Conservation (phyloP, 352 stramenopile species). For the Globisporangium irregulare region DNA sequence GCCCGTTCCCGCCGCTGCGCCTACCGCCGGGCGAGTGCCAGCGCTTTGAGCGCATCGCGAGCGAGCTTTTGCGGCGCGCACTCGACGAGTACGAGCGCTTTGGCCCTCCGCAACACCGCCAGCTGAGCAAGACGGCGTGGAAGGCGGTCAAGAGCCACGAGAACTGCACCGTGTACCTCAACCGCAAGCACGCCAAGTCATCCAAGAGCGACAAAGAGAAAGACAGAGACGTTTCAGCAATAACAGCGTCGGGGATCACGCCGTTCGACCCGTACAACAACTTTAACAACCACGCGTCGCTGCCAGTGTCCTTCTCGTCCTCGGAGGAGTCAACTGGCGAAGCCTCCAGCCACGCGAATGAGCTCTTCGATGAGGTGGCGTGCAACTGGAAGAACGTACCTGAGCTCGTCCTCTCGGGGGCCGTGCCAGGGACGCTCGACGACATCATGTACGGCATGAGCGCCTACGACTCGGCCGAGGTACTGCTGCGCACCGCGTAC, state of each 20-base stretch:
- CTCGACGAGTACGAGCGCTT: slow-evolving; percentile 29
- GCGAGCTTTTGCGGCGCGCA: slow-evolving; percentile 22
- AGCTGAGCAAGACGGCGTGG: slow-evolving; percentile 14
- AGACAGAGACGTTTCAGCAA: background rate
- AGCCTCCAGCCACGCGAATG: background rate
- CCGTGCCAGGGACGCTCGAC: slow-evolving; percentile 26
- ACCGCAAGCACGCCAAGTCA: slow-evolving; percentile 4
- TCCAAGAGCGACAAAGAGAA: slow-evolving; percentile 4
- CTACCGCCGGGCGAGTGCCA: slow-evolving; percentile 18
- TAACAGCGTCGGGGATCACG: background rate
- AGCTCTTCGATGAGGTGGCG: slow-evolving; percentile 13
- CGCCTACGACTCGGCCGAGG: slow-evolving; percentile 22
- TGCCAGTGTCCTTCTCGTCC: slow-evolving; percentile 6
- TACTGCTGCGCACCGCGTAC: slow-evolving; percentile 31
- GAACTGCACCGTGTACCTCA: slow-evolving; percentile 16
- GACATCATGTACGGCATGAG: slow-evolving; percentile 40
- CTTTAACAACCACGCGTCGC: background rate
- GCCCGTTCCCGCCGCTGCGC: slow-evolving; percentile 22
- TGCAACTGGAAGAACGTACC: slow-evolving; percentile 11
- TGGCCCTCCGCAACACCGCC: slow-evolving; percentile 6
- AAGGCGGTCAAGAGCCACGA: slow-evolving; percentile 20
- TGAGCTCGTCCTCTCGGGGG: slow-evolving; percentile 24
- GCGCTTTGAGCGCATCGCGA: slow-evolving; percentile 21
- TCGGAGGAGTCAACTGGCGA: background rate
- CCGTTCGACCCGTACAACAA: slow-evolving; percentile 1